A percentile compares a stretch with the other conserved stretches of the same genome.
Evolutionary conservation across 1,139 yeast species (phyloP).

Genomic region (Saccharomyces hybrid): DNA sequence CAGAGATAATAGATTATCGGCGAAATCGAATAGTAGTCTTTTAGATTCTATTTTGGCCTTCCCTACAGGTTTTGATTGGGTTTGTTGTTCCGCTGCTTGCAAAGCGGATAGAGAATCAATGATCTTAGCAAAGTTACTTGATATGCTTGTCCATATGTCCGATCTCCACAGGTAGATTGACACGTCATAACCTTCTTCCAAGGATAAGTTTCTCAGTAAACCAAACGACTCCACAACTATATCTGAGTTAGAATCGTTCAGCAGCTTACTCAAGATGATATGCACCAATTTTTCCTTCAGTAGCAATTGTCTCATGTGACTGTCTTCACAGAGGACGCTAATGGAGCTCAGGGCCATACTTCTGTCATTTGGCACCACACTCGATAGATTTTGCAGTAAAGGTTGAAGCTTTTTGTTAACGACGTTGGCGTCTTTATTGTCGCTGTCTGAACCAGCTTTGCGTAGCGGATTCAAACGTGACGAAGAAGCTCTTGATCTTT

Average conservation of each 20-base stretch:
- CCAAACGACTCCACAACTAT: conserved; percentile 77
- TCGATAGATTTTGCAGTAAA: conserved; percentile 53
- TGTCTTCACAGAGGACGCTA: conserved; percentile 62
- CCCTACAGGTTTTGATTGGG: conserved; percentile 38
- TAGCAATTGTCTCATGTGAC: conserved; percentile 50
- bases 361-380: conserved; percentile 62
- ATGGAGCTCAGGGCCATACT: conserved; percentile 73
- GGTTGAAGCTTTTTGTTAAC: conserved; percentile 58
- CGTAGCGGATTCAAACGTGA: conserved; percentile 45
- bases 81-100: conserved; percentile 21
- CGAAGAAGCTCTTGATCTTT: conserved; percentile 53
- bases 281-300: conserved; percentile 65
- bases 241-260: conserved; percentile 64
- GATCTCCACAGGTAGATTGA: conserved; percentile 70
- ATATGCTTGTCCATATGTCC: conserved; percentile 59
- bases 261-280: conserved; percentile 52
- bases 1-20: conserved; percentile 68
- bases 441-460: conserved; percentile 20
- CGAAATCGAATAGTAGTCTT: conserved; percentile 50
- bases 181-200: conserved; percentile 87
- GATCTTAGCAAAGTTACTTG: conserved; percentile 44
- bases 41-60: conserved; percentile 20
- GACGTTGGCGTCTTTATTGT: conserved; percentile 41
- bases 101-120: conserved; percentile 41
- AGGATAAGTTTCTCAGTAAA: conserved; percentile 63